Evolutionary conservation across 2,329 filamentous ascomycete species (phyloP).

Genomic region (Aspergillus viridinutans): DNA sequence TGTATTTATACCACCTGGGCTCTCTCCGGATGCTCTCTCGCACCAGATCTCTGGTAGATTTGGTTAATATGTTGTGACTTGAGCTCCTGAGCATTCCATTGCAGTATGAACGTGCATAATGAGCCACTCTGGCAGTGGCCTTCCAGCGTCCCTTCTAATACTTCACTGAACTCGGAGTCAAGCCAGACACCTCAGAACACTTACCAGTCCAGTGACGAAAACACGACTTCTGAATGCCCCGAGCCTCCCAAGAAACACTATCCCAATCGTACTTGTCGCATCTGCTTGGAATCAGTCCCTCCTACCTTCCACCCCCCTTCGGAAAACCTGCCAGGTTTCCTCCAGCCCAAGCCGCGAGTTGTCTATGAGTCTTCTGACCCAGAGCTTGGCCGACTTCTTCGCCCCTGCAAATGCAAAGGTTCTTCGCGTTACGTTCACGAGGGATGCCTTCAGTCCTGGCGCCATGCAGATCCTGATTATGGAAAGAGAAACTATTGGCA

Average conservation of each 20-base stretch:
- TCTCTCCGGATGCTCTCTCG: background rate
- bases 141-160: conserved; percentile 7
- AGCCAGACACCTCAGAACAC: conserved; percentile 8
- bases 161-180: conserved; percentile 5
- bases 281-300: conserved; percentile 72
- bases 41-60: conserved; percentile 14
- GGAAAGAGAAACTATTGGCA: conserved; percentile 71
- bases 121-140: conserved; percentile 26
- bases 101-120: conserved; percentile 17
- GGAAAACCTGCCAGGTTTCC: conserved; percentile 52
- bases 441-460: conserved; percentile 79
- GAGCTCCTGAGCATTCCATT: background rate
- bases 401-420: conserved; percentile 90
- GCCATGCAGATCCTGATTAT: conserved; percentile 65
- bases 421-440: conserved; percentile 93
- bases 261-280: conserved; percentile 74
- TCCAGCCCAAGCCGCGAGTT: conserved; percentile 55
- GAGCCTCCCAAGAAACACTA: conserved; percentile 50
- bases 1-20: background rate
- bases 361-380: conserved; percentile 71
- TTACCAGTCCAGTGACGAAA: conserved; percentile 11
- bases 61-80: conserved; percentile 12
- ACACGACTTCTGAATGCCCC: conserved; percentile 8
- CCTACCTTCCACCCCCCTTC: conserved; percentile 56
- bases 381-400: conserved; percentile 71